Percentiles rank a stretch among this genome's conserved stretches.
phyloP scores from a whole-genome alignment of 768 basidiomycete genomes.

The Serendipita sp. region DNA sequence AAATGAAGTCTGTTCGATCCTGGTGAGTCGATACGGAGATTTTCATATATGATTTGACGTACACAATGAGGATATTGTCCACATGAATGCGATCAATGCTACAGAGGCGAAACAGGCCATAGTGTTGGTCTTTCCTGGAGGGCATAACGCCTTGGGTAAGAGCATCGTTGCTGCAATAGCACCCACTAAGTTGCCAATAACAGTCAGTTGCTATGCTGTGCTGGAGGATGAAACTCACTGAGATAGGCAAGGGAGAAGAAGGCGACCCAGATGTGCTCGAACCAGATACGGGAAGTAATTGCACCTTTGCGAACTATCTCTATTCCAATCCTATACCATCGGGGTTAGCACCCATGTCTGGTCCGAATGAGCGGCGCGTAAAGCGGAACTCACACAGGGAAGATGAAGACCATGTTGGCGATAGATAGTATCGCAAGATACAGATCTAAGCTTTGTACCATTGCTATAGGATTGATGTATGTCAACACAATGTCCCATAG shows the following conservation, averaged over 20 bases:
- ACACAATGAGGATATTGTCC: background rate
- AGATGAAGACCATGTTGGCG: background rate
- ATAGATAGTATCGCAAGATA: background rate
- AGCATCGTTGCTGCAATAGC: background rate
- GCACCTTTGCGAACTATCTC: background rate
- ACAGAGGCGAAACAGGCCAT: background rate
- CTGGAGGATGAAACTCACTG: background rate
- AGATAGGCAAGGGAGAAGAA: background rate
- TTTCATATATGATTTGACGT: background rate
- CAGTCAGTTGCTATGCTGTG: background rate
- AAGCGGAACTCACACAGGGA: background rate
- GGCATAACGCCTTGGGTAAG: background rate
- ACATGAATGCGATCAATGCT: background rate
- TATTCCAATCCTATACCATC: background rate
- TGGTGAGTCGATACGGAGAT: background rate
- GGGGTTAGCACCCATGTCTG: background rate
- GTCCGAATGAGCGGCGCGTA: background rate
- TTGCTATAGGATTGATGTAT: background rate
- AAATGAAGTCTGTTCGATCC: background rate
- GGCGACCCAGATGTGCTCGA: background rate
- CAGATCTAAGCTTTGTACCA: background rate
- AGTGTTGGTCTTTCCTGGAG: background rate
- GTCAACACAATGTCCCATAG: background rate
- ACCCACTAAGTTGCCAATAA: background rate
- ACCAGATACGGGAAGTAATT: constrained; percentile 1